Base-by-base conservation (phyloP, 2,329 filamentous ascomycete species). In the Fusarium sulawesiense region DNA sequence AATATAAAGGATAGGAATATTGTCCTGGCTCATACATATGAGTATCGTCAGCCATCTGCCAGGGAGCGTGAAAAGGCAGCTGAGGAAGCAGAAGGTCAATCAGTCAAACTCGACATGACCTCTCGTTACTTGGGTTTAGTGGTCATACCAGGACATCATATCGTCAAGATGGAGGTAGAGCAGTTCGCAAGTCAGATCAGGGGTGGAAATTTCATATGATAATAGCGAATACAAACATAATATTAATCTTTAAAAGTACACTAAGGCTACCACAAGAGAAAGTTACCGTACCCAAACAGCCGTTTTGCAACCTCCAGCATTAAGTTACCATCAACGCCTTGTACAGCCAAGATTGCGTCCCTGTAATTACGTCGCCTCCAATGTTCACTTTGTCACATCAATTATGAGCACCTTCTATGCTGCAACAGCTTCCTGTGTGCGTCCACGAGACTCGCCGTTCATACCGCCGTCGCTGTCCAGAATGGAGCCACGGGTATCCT, bases 41-140 rank as follows among this genome's bases (percentile, higher is more conserved):
- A 99, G 80, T 98, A 98, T 80, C 92, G 95, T 4, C 87, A 89
- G 61, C 94, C 94, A 3, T 87, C 89, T 3, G 78, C 81, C 20
- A 81, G 85, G 42, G 81, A 84, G 56, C 73, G 81, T 6, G 78
- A 80, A 12, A 81, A 82, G 57, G 78, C 80, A 18, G 76, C 78
- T 20, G 70, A 71, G 48, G 71, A 75, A n/a, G 75, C 76, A 16
- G 74, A 74, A 4, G 81, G 82, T 4, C 80, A 78, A 23, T 83
- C 80, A 16, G 76, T 91, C 59, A 87, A 86, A 67, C 80, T 93
- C 56, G 88, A 93, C 73, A 92, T 97, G 90, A 91, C 89, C 27
- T 94, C 92, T 72, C 89, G 96, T 56, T 97, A 93, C 77, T 88
- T 99, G 23, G 96, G 96, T 0, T 82, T 98, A 27, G 90, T 99